These are phyloP conservation scores for Hyphopichia pseudoburtonii DNA, from an alignment of 1,139 yeast genomes.

Conservation along the genomic window DNA sequence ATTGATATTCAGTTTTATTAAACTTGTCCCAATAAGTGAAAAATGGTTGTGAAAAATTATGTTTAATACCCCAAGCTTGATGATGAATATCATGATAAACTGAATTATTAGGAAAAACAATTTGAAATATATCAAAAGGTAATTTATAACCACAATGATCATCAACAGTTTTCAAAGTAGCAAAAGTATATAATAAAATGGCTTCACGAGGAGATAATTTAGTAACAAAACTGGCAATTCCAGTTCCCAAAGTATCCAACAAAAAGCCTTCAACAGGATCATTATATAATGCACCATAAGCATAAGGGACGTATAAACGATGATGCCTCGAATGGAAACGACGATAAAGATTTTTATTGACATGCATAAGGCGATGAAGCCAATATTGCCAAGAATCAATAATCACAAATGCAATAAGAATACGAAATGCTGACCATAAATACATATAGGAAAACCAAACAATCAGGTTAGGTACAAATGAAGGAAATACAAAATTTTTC, in stretches of 20 bases:
- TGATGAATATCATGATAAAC: slow-evolving; percentile 97
- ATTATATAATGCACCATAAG: slow-evolving; percentile 93
- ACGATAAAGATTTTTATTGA: slow-evolving; percentile 70
- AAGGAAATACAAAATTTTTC: slow-evolving; percentile 39
- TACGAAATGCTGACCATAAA: slow-evolving; percentile 57
- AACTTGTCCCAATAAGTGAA: slow-evolving; percentile 88
- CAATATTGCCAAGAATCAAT: slow-evolving; percentile 95
- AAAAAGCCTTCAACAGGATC: slow-evolving; percentile 92
- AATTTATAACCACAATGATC: slow-evolving; percentile 96
- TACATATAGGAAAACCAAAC: slow-evolving; percentile 55
- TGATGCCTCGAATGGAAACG: slow-evolving; percentile 94
- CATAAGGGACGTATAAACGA: slow-evolving; percentile 90
- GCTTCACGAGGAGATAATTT: slow-evolving; percentile 75
- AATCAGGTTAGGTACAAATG: slow-evolving; percentile 41
- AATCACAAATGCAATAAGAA: slow-evolving; percentile 64
- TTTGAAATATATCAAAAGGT: slow-evolving; percentile 88
- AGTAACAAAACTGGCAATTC: slow-evolving; percentile 66
- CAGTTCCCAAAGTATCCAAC: slow-evolving; percentile 90
- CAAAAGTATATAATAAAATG: slow-evolving; percentile 72
- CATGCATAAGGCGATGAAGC: slow-evolving; percentile 86
- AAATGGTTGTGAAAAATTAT: slow-evolving; percentile 95
- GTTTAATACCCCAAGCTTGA: slow-evolving; percentile 92
- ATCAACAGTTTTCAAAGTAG: slow-evolving; percentile 94
- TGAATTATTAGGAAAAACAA: slow-evolving; percentile 89
- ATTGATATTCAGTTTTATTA: slow-evolving; percentile 70